Evolutionary conservation across 441 rosid species (phyloP).

Genomic region (Cnidoscolus chayamansa): DNA sequence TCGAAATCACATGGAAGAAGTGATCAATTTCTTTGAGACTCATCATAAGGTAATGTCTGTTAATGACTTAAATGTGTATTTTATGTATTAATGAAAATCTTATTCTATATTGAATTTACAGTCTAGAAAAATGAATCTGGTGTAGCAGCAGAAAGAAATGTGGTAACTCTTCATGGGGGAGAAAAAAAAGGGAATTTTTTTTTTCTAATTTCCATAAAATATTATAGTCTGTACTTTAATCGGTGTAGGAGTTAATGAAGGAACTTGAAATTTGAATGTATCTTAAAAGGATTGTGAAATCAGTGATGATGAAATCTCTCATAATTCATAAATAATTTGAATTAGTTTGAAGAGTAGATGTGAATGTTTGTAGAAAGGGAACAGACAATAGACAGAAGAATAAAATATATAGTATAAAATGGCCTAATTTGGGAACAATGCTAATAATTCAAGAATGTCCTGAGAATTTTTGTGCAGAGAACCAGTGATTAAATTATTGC

Average conservation of each 20-base stretch:
- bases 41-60: conserved; percentile 62
- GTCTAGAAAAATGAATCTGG: neutral
- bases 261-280: neutral
- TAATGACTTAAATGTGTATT: neutral
- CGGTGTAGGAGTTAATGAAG: neutral
- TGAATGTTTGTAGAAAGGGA: neutral
- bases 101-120: neutral
- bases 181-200: neutral
- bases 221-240: neutral
- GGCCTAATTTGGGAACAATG: neutral
- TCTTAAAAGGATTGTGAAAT: neutral
- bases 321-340: neutral
- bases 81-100: neutral
- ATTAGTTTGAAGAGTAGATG: neutral
- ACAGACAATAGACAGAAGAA: neutral
- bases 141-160: neutral
- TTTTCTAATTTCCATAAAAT: neutral
- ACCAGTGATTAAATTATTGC: neutral
- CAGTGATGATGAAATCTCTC: neutral
- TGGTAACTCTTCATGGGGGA: neutral
- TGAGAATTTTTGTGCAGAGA: neutral
- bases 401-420: neutral
- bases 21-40: conserved; percentile 73
- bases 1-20: conserved; percentile 88
- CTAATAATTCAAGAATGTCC: neutral